phyloP scores from a whole-genome alignment of 331 rosid species.

The Telfairia occidentalis region DNA sequence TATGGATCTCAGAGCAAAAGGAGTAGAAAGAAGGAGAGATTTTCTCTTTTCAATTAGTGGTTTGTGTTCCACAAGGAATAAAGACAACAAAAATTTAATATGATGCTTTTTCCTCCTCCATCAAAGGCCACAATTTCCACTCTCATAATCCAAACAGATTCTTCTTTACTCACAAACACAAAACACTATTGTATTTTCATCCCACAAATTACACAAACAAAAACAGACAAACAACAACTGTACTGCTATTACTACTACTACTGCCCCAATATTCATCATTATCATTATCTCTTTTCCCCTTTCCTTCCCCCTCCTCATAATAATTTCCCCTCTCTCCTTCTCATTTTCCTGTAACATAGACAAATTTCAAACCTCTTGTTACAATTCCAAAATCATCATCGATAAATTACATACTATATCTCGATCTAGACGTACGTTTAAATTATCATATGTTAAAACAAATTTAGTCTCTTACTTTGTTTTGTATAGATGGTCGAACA shows the following conservation, averaged over 20 bases:
- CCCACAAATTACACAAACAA: background rate
- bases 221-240: constrained; percentile 9
- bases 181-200: background rate
- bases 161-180: constrained; percentile 1
- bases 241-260: too few relatives aligned
- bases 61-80: background rate
- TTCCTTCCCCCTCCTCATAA: too few relatives aligned
- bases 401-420: too few relatives aligned
- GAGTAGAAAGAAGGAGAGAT: background rate
- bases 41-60: background rate
- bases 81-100: constrained; percentile 6
- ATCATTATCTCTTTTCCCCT: background rate
- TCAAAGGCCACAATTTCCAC: constrained; percentile 8
- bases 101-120: background rate
- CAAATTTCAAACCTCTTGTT: background rate
- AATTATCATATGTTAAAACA: too few relatives aligned
- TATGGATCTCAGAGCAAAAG: too few relatives aligned
- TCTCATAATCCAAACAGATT: background rate
- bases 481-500: too few relatives aligned
- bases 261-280: background rate
- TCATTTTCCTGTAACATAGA: background rate
- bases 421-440: too few relatives aligned
- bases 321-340: too few relatives aligned
- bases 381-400: too few relatives aligned
- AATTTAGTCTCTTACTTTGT: too few relatives aligned